Conservation (phyloP, 2,329 filamentous ascomycete species). For the Grosmannia serpens region DNA sequence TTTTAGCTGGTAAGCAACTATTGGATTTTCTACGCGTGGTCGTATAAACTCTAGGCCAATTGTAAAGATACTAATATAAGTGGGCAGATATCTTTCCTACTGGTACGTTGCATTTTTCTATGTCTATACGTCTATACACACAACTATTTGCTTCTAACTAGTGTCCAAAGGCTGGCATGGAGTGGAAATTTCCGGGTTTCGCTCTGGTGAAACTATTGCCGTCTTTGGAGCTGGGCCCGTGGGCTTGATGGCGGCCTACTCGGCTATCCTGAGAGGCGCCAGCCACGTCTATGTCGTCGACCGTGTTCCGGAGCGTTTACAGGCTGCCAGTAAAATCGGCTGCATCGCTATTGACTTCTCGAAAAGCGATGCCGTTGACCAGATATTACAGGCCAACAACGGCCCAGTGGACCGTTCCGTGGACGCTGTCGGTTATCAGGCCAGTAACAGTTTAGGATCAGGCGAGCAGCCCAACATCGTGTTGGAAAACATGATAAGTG, state of each 20-base stretch:
- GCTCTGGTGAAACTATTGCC: conserved; percentile 20
- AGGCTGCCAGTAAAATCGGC: conserved; percentile 12
- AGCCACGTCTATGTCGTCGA: conserved; percentile 14
- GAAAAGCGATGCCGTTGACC: conserved; percentile 9
- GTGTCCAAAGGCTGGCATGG: conserved; percentile 26
- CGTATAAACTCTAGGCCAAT: too few relatives aligned
- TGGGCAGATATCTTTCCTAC: neutral
- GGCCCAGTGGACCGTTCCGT: neutral
- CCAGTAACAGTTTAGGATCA: neutral
- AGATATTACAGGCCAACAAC: conserved; percentile 10
- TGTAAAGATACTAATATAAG: too few relatives aligned
- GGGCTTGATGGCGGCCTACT: conserved; percentile 16
- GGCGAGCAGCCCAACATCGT: neutral
- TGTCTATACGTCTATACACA: conserved; percentile 20
- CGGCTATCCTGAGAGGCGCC: conserved; percentile 15
- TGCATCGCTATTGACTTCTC: conserved; percentile 15
- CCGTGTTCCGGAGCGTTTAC: conserved; percentile 14
- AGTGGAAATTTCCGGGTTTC: conserved; percentile 24
- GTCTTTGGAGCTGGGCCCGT: conserved; percentile 17
- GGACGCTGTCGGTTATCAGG: conserved; percentile 1
- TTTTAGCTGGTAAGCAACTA: too few relatives aligned
- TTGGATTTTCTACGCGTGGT: too few relatives aligned
- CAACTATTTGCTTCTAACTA: too few relatives aligned
- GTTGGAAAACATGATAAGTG: neutral
- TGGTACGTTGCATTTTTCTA: neutral